Percentiles rank a stretch among this genome's conserved stretches.
phyloP scores from a whole-genome alignment of 331 rosid genomes.

The Acacia concinna region DNA sequence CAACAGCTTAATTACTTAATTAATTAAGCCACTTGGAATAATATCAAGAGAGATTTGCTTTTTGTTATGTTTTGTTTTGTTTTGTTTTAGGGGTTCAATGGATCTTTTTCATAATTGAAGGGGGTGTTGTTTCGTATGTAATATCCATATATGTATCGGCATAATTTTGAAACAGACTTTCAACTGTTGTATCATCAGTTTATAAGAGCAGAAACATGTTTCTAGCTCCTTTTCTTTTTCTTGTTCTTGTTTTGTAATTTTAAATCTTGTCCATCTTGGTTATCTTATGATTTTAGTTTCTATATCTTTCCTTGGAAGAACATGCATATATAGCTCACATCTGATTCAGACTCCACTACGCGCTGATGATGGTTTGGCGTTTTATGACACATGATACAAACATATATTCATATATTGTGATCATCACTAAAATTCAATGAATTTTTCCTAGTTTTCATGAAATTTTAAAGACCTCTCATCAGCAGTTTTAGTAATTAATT shows the following conservation, averaged over 20 bases:
- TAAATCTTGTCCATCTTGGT: background rate
- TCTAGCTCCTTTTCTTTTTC: background rate
- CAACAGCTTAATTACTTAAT: slow-evolving; percentile 19
- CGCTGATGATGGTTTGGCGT: slow-evolving; percentile 3
- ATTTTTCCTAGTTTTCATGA: background rate
- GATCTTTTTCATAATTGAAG: background rate
- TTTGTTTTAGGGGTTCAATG: background rate
- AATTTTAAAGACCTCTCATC: background rate
- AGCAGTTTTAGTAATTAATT: no score
- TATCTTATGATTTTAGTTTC: background rate
- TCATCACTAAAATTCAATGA: background rate
- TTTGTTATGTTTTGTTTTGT: no score
- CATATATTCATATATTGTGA: background rate
- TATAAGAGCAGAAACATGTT: background rate
- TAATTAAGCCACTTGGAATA: background rate
- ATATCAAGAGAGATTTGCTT: background rate
- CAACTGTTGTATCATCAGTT: background rate
- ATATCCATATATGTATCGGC: background rate
- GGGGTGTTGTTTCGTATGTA: background rate
- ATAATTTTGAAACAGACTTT: background rate
- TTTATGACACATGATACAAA: background rate
- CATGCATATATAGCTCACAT: background rate
- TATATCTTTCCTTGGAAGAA: background rate
- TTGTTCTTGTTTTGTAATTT: background rate
- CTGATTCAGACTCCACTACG: slow-evolving; percentile 50